These are phyloP conservation scores for Trichoderma endophyticum DNA, from an alignment of 2,329 filamentous ascomycete species.

Conservation along the genomic window DNA sequence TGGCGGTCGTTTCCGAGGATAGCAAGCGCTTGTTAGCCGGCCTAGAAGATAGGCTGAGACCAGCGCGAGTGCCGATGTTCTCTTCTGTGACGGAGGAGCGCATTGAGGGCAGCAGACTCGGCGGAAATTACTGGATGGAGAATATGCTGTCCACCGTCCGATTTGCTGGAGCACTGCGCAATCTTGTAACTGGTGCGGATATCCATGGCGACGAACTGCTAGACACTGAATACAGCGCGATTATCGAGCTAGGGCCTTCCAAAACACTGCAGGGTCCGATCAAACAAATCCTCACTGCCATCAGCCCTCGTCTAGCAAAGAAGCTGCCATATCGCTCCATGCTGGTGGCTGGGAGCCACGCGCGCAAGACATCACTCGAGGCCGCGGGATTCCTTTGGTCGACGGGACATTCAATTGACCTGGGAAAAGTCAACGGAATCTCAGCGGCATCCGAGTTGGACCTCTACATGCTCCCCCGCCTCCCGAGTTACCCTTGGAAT, in stretches of 20 bases:
- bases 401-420: background rate
- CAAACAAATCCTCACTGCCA: background rate
- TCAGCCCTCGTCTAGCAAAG: background rate
- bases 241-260: background rate
- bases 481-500: background rate
- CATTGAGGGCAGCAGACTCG: background rate
- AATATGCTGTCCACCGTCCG: background rate
- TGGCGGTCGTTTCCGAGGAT: background rate
- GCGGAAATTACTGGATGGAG: background rate
- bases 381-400: background rate
- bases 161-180: background rate
- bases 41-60: background rate
- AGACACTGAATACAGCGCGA: background rate
- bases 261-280: background rate
- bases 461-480: background rate
- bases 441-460: background rate
- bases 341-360: background rate
- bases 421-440: background rate
- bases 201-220: background rate
- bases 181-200: background rate
- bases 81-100: background rate
- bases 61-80: background rate
- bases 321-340: background rate
- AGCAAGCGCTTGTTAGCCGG: background rate
- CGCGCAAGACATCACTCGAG: background rate